phyloP scores from a whole-genome alignment of 768 basidiomycete species.

The Galerina sulciceps region DNA sequence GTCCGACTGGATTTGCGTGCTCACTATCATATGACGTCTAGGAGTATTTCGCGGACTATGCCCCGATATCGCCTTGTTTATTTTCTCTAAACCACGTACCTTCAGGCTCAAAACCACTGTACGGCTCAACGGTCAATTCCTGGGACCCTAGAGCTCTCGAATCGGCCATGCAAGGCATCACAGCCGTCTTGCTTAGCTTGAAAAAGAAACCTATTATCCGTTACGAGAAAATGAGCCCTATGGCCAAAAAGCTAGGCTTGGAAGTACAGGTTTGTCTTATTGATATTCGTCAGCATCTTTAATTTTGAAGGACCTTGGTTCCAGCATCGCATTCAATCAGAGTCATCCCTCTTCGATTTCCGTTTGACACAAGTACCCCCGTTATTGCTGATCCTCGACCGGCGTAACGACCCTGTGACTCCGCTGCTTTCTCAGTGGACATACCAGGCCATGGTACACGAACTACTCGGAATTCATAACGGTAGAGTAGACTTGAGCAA shows the following conservation, averaged over 20 bases:
- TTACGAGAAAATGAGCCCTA: slow-evolving; percentile 90
- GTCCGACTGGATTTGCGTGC: not conserved
- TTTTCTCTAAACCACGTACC: slow-evolving; percentile 88
- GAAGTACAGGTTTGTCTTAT: slow-evolving; percentile 75
- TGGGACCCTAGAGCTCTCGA: slow-evolving; percentile 81
- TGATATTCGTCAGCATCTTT: not conserved
- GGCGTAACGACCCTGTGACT: slow-evolving; percentile 96
- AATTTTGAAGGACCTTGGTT: not conserved
- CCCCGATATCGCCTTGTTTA: slow-evolving; percentile 82
- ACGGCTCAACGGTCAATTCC: slow-evolving; percentile 69
- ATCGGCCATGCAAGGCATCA: slow-evolving; percentile 78
- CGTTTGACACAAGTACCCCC: slow-evolving; percentile 88
- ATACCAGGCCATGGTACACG: slow-evolving; percentile 99
- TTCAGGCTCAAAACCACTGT: slow-evolving; percentile 62
- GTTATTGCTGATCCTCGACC: slow-evolving; percentile 88
- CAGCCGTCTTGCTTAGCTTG: slow-evolving; percentile 87
- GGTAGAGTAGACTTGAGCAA: slow-evolving; percentile 85
- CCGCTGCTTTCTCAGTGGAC: slow-evolving; percentile 98
- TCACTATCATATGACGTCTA: slow-evolving; percentile 30
- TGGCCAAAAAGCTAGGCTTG: slow-evolving; percentile 87
- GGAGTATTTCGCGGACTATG: slow-evolving; percentile 99
- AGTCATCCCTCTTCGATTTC: slow-evolving; percentile 90
- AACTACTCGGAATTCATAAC: slow-evolving; percentile 90
- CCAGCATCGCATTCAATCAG: slow-evolving; percentile 80
- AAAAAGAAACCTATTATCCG: slow-evolving; percentile 96